A percentile compares a stretch with the other conserved stretches of the same genome.
Evolutionary conservation across 176 grass and related monocot species (phyloP).

Genomic region (Lolium rigidum): DNA sequence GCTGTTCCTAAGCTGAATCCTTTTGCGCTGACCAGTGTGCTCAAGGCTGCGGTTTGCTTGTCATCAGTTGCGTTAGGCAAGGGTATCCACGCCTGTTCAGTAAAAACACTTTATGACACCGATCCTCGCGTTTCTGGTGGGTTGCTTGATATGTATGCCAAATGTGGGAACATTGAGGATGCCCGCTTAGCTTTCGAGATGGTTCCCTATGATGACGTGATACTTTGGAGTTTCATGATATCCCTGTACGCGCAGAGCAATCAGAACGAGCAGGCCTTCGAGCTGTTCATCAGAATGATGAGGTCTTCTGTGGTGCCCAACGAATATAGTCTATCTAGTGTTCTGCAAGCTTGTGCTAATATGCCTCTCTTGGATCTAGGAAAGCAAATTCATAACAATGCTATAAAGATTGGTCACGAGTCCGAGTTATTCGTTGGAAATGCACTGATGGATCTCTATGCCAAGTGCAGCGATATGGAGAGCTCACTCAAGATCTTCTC

Average conservation of each 20-base stretch:
- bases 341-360: constrained; percentile 63
- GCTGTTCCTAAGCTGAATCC: constrained; percentile 31
- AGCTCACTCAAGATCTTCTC: constrained; percentile 53
- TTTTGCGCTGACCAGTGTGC: constrained; percentile 49
- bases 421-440: constrained; percentile 75
- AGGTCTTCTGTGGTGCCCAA: constrained; percentile 61
- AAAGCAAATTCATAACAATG: constrained; percentile 50
- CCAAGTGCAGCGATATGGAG: constrained; percentile 71
- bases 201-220: constrained; percentile 52
- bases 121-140: constrained; percentile 50
- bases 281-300: constrained; percentile 19
- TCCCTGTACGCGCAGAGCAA: constrained; percentile 58
- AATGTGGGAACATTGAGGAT: constrained; percentile 59
- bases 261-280: constrained; percentile 54
- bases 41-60: constrained; percentile 42
- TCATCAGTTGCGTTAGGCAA: constrained; percentile 42
- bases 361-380: constrained; percentile 46
- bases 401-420: constrained; percentile 69
- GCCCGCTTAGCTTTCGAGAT: constrained; percentile 63
- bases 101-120: constrained; percentile 41
- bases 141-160: constrained; percentile 58
- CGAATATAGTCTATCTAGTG: constrained; percentile 51
- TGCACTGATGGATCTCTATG: constrained; percentile 77
- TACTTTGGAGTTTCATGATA: constrained; percentile 52
- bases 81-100: constrained; percentile 43